Conservation (phyloP, 106 monocot genomes). For the Dioscorea zingiberensis region DNA sequence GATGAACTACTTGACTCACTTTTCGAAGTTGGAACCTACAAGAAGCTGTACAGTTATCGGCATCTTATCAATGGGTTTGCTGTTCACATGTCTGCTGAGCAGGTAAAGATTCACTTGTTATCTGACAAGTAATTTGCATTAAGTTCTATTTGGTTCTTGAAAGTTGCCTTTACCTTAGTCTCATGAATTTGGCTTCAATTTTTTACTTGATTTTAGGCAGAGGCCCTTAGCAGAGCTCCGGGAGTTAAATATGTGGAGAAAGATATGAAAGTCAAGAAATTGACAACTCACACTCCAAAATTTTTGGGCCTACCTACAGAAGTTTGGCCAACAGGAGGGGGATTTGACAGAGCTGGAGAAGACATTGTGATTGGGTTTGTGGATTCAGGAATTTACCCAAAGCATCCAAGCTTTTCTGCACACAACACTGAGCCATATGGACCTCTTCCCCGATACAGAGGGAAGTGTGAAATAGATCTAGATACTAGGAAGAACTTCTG, state of each 20-base stretch:
- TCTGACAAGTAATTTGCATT: not conserved
- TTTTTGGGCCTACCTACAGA: constrained; percentile 83
- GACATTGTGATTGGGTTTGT: constrained; percentile 93
- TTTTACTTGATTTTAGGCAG: constrained; percentile 43
- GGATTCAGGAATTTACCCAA: constrained; percentile 85
- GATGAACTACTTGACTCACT: constrained; percentile 73
- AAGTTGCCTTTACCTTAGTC: not conserved
- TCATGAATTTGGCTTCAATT: not conserved
- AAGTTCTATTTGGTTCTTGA: not conserved
- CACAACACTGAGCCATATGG: constrained; percentile 71
- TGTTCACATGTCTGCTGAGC: constrained; percentile 60
- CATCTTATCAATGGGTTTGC: constrained; percentile 93
- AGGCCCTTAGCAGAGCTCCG: constrained; percentile 49
- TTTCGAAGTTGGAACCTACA: constrained; percentile 68
- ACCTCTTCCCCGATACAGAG: constrained; percentile 68
- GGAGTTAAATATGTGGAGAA: constrained; percentile 80
- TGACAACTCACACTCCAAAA: constrained; percentile 94
- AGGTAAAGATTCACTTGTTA: constrained; percentile 29
- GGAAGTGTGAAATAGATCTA: constrained; percentile 86
- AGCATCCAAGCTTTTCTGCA: constrained; percentile 84
- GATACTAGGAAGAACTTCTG: constrained; percentile 58
- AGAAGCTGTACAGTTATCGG: constrained; percentile 77
- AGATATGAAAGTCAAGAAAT: constrained; percentile 80
- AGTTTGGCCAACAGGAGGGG: constrained; percentile 95
- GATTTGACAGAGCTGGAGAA: constrained; percentile 91